A percentile compares a stretch with the other conserved stretches of the same genome.
phyloP scores from a whole-genome alignment of 176 grass and related monocot genomes.

The Lolium perenne region DNA sequence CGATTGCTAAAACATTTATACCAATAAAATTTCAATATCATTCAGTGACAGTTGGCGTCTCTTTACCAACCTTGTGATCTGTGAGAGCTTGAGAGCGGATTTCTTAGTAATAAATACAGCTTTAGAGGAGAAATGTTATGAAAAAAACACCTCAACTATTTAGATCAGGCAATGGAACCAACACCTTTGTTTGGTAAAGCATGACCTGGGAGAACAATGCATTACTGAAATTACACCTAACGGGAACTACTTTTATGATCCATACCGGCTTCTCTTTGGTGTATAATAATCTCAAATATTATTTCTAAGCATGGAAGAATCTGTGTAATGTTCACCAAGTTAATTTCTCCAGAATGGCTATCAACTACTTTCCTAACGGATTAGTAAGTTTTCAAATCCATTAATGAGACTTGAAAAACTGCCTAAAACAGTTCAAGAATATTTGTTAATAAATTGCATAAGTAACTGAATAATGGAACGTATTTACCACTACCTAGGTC shows the following conservation, averaged over 20 bases:
- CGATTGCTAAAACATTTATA: neutral
- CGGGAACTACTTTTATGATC: conserved; percentile 22
- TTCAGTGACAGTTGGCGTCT: neutral
- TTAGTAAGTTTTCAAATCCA: conserved; percentile 8
- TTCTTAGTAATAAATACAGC: neutral
- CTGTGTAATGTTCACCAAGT: neutral
- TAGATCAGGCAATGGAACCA: neutral
- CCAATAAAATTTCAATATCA: neutral
- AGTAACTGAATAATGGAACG: neutral
- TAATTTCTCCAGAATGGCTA: neutral
- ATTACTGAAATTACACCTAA: conserved; percentile 16
- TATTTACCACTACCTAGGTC: neutral
- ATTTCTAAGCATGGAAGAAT: neutral
- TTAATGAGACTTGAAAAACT: neutral
- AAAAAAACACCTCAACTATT: neutral
- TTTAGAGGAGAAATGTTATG: neutral
- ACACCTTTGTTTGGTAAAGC: neutral
- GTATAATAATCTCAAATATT: conserved; percentile 29
- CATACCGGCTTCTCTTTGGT: neutral
- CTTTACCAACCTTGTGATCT: neutral
- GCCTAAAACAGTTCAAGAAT: neutral
- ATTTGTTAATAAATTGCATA: conserved; percentile 10
- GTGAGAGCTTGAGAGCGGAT: neutral
- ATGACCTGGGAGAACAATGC: neutral
- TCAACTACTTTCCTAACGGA: conserved; percentile 10